phyloP scores from a whole-genome alignment of 768 basidiomycete species.

The Leucogyrophana mollusca region DNA sequence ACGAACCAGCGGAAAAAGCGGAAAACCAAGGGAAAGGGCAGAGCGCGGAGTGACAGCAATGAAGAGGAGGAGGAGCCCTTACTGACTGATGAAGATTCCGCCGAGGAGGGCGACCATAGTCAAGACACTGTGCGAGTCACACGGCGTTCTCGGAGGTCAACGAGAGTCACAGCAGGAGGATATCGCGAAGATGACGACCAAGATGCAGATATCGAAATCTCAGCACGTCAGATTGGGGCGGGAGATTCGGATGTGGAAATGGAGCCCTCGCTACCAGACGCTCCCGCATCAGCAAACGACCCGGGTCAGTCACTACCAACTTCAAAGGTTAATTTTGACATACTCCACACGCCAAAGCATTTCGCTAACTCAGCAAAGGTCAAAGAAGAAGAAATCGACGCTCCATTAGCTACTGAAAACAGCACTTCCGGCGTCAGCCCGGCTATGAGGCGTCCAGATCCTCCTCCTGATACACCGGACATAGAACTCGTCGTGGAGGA shows the following conservation, averaged over 20 bases:
- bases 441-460: slow-evolving; percentile 4
- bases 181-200: slow-evolving; percentile 27
- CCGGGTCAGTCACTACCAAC: no score
- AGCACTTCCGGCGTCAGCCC: slow-evolving; percentile 2
- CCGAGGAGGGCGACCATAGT: slow-evolving; percentile 15
- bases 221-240: not conserved
- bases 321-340: not conserved
- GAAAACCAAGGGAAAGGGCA: slow-evolving; percentile 40
- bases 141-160: slow-evolving; percentile 32
- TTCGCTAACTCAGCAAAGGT: not conserved
- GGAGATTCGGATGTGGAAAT: slow-evolving; percentile 15
- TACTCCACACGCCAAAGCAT: no score
- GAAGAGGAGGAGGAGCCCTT: slow-evolving; percentile 21
- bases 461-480: slow-evolving; percentile 6
- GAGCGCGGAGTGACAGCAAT: slow-evolving; percentile 19
- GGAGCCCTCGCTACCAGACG: slow-evolving; percentile 3
- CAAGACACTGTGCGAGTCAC: slow-evolving; percentile 11
- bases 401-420: slow-evolving; percentile 4
- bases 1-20: slow-evolving; percentile 27
- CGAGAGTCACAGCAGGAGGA: slow-evolving; percentile 21
- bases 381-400: slow-evolving; percentile 18
- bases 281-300: not conserved
- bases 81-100: not conserved
- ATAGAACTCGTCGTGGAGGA: slow-evolving; percentile 52
- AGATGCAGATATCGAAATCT: slow-evolving; percentile 10